Percentiles rank a stretch among this genome's conserved stretches.
Evolutionary conservation across 1,139 yeast species (phyloP).

Genomic region (Lodderomyces theae): DNA sequence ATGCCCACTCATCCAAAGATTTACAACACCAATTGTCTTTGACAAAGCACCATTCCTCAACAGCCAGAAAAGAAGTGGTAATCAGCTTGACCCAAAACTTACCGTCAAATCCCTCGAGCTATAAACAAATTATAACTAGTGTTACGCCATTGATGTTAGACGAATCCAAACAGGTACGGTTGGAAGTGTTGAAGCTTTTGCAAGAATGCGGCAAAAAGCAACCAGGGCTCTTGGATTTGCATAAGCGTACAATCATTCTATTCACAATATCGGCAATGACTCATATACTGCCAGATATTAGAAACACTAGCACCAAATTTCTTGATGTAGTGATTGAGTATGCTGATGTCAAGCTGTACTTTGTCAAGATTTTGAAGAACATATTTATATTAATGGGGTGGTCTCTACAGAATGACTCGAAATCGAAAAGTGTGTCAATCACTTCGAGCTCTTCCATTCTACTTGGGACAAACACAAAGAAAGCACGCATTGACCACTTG

Average conservation of each 20-base stretch:
- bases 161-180: conserved; percentile 61
- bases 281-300: conserved; percentile 72
- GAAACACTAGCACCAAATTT: conserved; percentile 67
- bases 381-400: conserved; percentile 61
- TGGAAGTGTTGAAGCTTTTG: conserved; percentile 53
- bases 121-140: conserved; percentile 56
- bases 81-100: conserved; percentile 44
- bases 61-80: conserved; percentile 74
- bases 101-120: conserved; percentile 50
- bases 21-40: conserved; percentile 60
- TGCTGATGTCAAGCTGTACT: conserved; percentile 51
- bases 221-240: conserved; percentile 60
- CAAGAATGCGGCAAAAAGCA: conserved; percentile 49
- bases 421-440: conserved; percentile 44
- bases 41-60: conserved; percentile 72
- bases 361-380: conserved; percentile 57
- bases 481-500: conserved; percentile 43
- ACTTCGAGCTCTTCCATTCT: conserved; percentile 36
- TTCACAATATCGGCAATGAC: conserved; percentile 95
- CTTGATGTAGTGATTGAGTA: conserved; percentile 53
- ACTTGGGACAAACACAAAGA: conserved; percentile 37
- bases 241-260: conserved; percentile 62
- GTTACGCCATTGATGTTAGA: conserved; percentile 63
- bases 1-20: conserved; percentile 28
- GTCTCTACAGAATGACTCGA: conserved; percentile 47